Conservation (phyloP, 1,284 basidiomycete genomes). For the Ceratobasidium sp. region DNA sequence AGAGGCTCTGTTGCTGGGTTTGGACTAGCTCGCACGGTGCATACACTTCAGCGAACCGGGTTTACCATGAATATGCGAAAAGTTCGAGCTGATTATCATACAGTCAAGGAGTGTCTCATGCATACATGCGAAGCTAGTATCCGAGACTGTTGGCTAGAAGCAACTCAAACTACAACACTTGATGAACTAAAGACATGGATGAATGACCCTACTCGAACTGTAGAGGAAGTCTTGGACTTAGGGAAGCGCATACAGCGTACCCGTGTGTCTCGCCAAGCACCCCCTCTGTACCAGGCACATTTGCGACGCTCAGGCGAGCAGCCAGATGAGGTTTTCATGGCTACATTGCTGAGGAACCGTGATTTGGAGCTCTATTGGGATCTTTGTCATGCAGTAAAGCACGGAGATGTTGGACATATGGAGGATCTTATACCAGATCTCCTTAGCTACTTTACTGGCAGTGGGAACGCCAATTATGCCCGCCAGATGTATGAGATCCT, state of each 20-base stretch:
- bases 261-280: background rate
- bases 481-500: constrained; percentile 2
- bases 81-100: constrained; percentile 1
- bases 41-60: background rate
- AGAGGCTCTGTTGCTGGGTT: background rate
- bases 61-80: background rate
- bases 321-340: background rate
- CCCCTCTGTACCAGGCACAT: background rate
- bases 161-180: background rate
- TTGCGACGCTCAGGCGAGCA: background rate
- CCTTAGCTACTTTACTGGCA: background rate
- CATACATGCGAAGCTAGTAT: background rate
- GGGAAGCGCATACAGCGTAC: background rate
- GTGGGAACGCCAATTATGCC: constrained; percentile 15
- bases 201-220: background rate
- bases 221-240: background rate
- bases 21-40: background rate
- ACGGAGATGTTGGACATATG: constrained; percentile 1
- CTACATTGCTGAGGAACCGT: background rate
- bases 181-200: constrained; percentile 8
- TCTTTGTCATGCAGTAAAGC: background rate
- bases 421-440: constrained; percentile 12
- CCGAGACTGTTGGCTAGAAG: background rate
- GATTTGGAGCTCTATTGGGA: background rate
- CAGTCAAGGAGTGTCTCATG: constrained; percentile 16